Percentiles rank a stretch among this genome's conserved stretches.
Evolutionary conservation across 306 rosid species (phyloP).

Genomic region (Prunus padus): DNA sequence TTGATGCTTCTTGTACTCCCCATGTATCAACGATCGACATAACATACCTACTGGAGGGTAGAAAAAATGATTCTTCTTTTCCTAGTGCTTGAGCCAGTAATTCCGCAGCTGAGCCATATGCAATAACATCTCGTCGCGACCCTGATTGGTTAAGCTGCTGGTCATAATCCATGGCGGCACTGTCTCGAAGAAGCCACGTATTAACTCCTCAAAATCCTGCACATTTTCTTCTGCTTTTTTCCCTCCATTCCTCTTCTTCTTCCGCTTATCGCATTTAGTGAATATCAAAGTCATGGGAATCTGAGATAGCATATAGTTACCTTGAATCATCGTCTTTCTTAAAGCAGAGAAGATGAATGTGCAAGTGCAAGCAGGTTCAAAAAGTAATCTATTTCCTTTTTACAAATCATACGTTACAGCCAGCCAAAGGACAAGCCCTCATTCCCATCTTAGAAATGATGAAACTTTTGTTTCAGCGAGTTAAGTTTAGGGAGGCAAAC

Average conservation of each 20-base stretch:
- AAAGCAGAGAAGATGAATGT: background rate
- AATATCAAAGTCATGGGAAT: constrained; percentile 93
- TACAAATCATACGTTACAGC: background rate
- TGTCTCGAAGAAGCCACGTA: constrained; percentile 64
- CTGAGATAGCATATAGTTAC: constrained; percentile 40
- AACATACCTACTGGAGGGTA: constrained; percentile 11
- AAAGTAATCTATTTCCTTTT: background rate
- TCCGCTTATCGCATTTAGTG: constrained; percentile 98
- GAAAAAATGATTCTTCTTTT: background rate
- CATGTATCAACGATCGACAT: background rate
- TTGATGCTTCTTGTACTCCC: background rate
- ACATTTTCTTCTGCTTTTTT: constrained; percentile 86
- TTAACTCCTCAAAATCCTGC: constrained; percentile 78
- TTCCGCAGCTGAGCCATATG: constrained; percentile 95
- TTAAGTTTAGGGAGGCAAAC: constrained; percentile 1
- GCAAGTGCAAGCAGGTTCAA: background rate
- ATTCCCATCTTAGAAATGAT: background rate
- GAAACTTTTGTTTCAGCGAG: constrained; percentile 1
- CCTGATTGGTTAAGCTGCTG: constrained; percentile 86
- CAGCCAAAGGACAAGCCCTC: background rate
- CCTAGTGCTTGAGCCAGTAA: constrained; percentile 96
- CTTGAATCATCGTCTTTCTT: background rate
- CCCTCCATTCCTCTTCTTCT: constrained; percentile 91
- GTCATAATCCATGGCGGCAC: constrained; percentile 99
- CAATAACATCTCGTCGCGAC: constrained; percentile 90